These are phyloP conservation scores for Copromyces sp. DNA, from an alignment of 495 filamentous ascomycete species.

Conservation along the genomic window DNA sequence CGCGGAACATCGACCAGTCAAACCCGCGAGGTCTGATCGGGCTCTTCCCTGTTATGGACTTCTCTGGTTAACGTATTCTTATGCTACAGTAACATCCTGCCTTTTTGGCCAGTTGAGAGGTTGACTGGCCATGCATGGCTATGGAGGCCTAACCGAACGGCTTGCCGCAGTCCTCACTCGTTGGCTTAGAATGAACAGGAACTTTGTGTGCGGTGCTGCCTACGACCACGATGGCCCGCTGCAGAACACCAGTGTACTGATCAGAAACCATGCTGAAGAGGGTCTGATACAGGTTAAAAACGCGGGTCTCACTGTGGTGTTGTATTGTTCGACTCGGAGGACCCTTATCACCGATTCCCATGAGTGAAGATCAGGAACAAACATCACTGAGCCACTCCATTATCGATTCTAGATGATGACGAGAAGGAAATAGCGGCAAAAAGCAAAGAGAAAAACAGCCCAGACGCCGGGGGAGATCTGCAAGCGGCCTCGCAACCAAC, in stretches of 20 bases:
- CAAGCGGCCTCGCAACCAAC: neutral
- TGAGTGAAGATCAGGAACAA: neutral
- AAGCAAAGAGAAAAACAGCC: neutral
- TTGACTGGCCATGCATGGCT: neutral
- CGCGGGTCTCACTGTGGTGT: neutral
- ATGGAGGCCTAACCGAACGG: neutral
- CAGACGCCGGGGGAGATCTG: neutral
- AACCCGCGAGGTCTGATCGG: neutral
- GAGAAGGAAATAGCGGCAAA: neutral
- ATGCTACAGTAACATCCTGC: neutral
- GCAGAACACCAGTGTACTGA: neutral
- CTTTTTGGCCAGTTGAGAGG: neutral
- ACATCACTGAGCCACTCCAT: neutral
- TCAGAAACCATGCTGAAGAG: neutral
- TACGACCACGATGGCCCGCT: neutral
- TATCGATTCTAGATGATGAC: neutral
- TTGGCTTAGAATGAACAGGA: neutral
- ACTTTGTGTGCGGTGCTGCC: neutral
- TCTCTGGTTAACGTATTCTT: neutral
- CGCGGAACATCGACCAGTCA: neutral
- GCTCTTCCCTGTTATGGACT: neutral
- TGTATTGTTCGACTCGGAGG: neutral
- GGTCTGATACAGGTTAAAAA: neutral
- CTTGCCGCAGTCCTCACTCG: neutral
- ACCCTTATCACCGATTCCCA: neutral